Evolutionary conservation across 306 rosid species (phyloP), one percentile per base, ranked within the genome.

Genomic region (Cucumis cinereus): DNA sequence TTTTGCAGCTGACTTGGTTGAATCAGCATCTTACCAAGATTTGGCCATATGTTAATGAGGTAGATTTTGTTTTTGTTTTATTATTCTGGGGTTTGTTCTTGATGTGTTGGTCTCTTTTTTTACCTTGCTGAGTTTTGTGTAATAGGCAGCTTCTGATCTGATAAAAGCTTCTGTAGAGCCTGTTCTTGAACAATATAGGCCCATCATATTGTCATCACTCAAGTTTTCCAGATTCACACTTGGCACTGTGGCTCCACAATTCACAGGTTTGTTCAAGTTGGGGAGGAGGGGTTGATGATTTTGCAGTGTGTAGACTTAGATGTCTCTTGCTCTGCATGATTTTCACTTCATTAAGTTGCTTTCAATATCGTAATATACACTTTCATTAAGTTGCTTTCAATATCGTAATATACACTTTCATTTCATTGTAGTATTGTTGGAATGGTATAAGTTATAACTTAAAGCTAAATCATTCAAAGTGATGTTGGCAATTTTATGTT

Each of bases 31-130:
- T 95, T 20, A 50, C 79, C 2, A 95, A 90, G 98, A 88, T 95
- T 88, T 92, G 99, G 99, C 97, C 99, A 22, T 89, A 89, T 82
- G 91, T 95, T 45, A 82, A 95, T 66, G 93, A 95, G 89, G 99
- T 90, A 76, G 70, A 47, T 26, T 62, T 10, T 55, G 58, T 10
- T 35, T 64, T 64, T 20, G 14, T 54, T 22, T 63, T 10, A 1
- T 58, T 67, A 54, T 17, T 64, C 14, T 50, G 74, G 74, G 49
- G 8, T 14, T 36, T 10, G 23, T 30, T 53, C 67, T 49, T 71
- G 55, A 45, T 15, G 8, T n/a, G 13, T 45, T 10, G 36, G 70
- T 35, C 6, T 22, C 20, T 62, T 57, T 17, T 7, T 7, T 10
- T 14, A 10, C 0, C 7, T 66, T 38, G 52, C 58, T 36, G 45